These are phyloP conservation scores for Cinnamomum micranthum DNA, from an alignment of 164 flowering plant genomes.

Conservation along the genomic window DNA sequence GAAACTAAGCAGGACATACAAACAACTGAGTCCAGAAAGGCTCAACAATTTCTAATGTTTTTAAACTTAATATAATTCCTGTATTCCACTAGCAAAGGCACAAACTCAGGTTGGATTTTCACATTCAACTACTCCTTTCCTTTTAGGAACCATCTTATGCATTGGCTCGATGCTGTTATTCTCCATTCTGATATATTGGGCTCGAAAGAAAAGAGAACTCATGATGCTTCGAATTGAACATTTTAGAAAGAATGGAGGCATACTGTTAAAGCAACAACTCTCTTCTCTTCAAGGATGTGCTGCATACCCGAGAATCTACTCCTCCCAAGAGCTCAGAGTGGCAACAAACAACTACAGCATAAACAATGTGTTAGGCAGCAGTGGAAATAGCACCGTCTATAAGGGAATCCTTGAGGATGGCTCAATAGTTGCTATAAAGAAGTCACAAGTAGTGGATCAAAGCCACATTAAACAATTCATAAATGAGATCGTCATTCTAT, in stretches of 20 bases:
- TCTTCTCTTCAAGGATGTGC: conserved; percentile 16
- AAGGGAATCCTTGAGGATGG: conserved; percentile 32
- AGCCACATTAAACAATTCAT: conserved; percentile 40
- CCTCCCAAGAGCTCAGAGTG: conserved; percentile 29
- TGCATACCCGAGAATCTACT: conserved; percentile 28
- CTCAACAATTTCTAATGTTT: too few species aligned
- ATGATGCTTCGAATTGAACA: conserved; percentile 29
- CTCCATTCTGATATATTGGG: conserved; percentile 22
- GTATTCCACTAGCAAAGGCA: too few species aligned
- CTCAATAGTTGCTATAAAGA: conserved; percentile 38
- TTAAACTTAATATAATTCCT: too few species aligned
- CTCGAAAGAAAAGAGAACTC: conserved; percentile 22
- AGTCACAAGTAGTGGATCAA: conserved; percentile 33
- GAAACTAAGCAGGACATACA: too few species aligned
- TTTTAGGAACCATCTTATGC: conserved; percentile 17
- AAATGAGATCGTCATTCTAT: conserved; percentile 40
- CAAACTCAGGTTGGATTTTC: neutral
- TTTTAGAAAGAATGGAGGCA: conserved; percentile 27
- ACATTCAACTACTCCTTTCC: neutral
- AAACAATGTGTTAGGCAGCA: conserved; percentile 32
- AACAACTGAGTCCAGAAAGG: too few species aligned
- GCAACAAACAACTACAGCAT: conserved; percentile 39
- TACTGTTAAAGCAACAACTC: conserved; percentile 27
- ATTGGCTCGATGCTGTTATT: conserved; percentile 14
- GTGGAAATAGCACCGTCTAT: conserved; percentile 42